These are phyloP conservation scores for Huntiella omanensis DNA, from an alignment of 2,329 filamentous ascomycete species.

Conservation along the genomic window DNA sequence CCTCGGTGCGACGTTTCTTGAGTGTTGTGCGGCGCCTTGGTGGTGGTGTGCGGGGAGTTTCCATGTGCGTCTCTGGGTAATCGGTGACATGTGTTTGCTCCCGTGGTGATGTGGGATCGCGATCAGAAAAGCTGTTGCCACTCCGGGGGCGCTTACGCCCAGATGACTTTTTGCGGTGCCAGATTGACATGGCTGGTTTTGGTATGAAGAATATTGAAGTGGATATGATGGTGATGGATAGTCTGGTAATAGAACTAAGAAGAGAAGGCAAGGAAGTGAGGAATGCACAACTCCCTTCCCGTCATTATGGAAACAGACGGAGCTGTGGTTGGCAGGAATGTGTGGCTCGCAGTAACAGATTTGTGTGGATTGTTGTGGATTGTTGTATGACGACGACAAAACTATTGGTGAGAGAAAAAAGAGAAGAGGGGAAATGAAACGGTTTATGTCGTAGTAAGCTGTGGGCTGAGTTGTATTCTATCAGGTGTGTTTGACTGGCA, in stretches of 20 bases:
- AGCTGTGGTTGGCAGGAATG: not conserved
- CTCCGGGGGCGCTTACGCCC: slow-evolving; percentile 40
- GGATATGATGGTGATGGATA: not conserved
- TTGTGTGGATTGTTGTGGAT: not conserved
- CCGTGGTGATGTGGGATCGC: slow-evolving; percentile 21
- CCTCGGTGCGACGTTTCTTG: slow-evolving; percentile 27
- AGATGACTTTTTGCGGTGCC: slow-evolving; percentile 13
- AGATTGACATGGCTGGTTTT: slow-evolving; percentile 12
- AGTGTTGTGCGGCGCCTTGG: slow-evolving; percentile 13
- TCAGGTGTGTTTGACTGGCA: no score
- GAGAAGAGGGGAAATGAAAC: not conserved
- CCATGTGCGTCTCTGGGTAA: slow-evolving; percentile 14
- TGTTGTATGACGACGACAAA: not conserved
- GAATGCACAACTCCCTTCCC: not conserved
- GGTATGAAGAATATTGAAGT: not conserved
- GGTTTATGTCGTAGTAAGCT: not conserved
- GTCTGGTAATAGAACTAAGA: not conserved
- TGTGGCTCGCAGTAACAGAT: not conserved
- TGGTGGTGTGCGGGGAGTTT: slow-evolving; percentile 12
- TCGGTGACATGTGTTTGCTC: slow-evolving; percentile 17
- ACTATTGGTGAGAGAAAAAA: not conserved
- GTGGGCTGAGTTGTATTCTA: no score
- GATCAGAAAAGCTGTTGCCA: slow-evolving; percentile 34
- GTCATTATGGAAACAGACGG: not conserved
- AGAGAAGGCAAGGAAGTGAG: not conserved